Evolutionary conservation across 225 moss, liverwort and hornwort genomes (phyloP).

Genomic region (Asterella californica): DNA sequence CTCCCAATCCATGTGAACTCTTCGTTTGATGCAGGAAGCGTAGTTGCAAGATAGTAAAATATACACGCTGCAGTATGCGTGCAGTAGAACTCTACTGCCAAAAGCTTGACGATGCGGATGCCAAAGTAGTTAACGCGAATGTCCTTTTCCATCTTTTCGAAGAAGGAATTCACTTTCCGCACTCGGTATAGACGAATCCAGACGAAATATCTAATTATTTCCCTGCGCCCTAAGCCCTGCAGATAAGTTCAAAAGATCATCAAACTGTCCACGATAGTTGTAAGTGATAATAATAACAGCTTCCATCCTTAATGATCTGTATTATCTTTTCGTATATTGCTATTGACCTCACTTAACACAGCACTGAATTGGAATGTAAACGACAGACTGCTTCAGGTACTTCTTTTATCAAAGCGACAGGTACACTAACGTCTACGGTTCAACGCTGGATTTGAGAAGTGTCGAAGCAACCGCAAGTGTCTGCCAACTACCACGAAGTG

Average conservation of each 20-base stretch:
- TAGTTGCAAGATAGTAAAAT: constrained; percentile 50
- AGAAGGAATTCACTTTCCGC: constrained; percentile 33
- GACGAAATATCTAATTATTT: constrained; percentile 37
- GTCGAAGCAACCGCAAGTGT: background rate
- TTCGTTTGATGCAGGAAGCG: constrained; percentile 26
- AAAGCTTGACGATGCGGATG: constrained; percentile 42
- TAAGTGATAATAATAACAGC: background rate
- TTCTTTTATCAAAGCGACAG: background rate
- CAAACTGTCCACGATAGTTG: background rate
- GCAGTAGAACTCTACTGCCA: constrained; percentile 46
- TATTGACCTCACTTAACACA: background rate
- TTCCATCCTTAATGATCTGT: background rate
- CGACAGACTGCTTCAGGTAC: background rate
- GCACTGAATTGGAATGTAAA: background rate
- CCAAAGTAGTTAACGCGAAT: constrained; percentile 51
- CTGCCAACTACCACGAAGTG: background rate
- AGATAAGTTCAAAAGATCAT: background rate
- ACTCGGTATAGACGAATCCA: constrained; percentile 47
- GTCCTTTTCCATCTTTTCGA: constrained; percentile 41
- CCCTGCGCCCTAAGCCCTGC: constrained; percentile 33
- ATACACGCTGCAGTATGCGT: constrained; percentile 48
- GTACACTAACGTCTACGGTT: background rate
- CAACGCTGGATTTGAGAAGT: background rate
- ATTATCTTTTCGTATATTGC: too few species aligned
- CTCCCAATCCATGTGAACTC: constrained; percentile 52